Conservation (phyloP, 306 rosid species). For the Lagenaria siceraria region DNA sequence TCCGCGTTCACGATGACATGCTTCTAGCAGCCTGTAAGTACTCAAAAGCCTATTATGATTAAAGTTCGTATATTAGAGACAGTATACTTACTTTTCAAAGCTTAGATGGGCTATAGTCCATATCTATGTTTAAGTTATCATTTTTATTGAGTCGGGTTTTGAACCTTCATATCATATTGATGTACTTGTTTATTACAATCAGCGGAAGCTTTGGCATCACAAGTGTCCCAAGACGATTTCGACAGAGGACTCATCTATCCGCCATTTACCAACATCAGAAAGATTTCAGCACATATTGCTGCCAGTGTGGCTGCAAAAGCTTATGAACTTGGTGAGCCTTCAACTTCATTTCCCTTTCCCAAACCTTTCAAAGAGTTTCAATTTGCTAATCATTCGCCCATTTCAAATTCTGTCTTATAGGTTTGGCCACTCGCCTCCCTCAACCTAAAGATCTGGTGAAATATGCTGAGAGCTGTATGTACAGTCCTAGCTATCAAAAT, state of each 20-base stretch:
- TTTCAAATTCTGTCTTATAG: constrained; percentile 21
- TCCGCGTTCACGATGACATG: constrained; percentile 78
- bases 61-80: background rate
- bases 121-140: background rate
- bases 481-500: constrained; percentile 57
- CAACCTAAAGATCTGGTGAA: constrained; percentile 71
- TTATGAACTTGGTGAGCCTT: constrained; percentile 69
- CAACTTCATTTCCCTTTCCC: background rate
- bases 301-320: constrained; percentile 82
- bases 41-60: background rate
- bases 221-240: constrained; percentile 52
- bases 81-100: background rate
- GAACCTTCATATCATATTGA: background rate
- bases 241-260: constrained; percentile 85
- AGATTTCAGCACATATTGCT: constrained; percentile 91
- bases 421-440: constrained; percentile 85
- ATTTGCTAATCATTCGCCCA: background rate
- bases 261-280: constrained; percentile 74
- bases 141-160: background rate
- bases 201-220: constrained; percentile 90
- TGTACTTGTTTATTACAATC: constrained; percentile 18
- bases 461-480: constrained; percentile 88
- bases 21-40: constrained; percentile 96
- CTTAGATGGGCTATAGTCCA: background rate
- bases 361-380: background rate